phyloP scores from a whole-genome alignment of 257 asterid species.

The Solanum chmielewskii region DNA sequence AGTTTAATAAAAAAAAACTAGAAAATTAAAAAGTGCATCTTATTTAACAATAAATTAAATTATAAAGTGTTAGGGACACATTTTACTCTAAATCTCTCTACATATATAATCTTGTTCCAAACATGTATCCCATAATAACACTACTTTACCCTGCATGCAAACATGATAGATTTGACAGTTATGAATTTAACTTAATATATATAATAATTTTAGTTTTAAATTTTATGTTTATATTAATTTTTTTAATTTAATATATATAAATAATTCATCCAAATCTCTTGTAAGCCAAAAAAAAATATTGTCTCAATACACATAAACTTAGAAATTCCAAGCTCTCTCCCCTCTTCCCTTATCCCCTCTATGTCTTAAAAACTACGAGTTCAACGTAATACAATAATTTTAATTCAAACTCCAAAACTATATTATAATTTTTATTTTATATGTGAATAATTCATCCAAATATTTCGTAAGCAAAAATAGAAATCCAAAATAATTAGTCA shows the following conservation, averaged over 20 bases:
- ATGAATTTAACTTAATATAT: background rate
- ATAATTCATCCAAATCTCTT: background rate
- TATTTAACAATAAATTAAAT: background rate
- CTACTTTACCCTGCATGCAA: conserved; percentile 51
- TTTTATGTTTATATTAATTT: background rate
- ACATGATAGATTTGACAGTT: background rate
- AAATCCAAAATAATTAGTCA: too few relatives aligned
- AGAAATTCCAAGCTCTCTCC: too few relatives aligned
- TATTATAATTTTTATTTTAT: too few relatives aligned
- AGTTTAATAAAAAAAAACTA: background rate
- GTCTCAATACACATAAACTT: too few relatives aligned
- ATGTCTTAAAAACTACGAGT: too few relatives aligned
- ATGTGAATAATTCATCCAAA: too few relatives aligned
- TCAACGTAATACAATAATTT: too few relatives aligned
- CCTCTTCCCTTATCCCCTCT: too few relatives aligned
- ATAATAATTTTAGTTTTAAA: background rate
- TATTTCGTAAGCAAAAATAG: too few relatives aligned
- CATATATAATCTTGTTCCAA: background rate
- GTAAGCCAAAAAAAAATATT: background rate
- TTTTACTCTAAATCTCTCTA: background rate
- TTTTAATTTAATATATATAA: background rate
- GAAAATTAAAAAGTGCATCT: background rate
- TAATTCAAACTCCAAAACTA: too few relatives aligned
- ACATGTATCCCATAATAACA: conserved; percentile 1
- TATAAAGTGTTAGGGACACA: background rate